Evolutionary conservation across 805 yeast genomes (phyloP).

Genomic region (Yarrowia phangngaensis): DNA sequence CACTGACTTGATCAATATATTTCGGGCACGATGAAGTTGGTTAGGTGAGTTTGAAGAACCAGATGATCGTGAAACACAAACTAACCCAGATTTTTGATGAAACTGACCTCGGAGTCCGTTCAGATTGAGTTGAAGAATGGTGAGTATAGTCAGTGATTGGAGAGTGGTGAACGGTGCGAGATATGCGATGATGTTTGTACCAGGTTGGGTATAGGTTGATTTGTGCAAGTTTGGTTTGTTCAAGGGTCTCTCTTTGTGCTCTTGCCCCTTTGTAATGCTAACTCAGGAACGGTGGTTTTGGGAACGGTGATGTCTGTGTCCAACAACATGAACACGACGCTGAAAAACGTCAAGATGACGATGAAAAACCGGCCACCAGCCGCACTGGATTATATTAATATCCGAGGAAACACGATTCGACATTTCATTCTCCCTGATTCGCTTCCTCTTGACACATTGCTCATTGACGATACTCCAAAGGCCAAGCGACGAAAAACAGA

Average conservation of each 20-base stretch:
- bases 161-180: neutral
- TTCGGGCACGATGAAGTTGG: neutral
- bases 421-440: constrained; percentile 82
- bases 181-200: neutral
- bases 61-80: neutral
- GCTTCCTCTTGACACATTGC: constrained; percentile 55
- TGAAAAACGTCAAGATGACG: constrained; percentile 76
- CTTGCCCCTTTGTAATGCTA: constrained; percentile 2
- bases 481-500: constrained; percentile 36
- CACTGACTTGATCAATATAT: too few relatives aligned
- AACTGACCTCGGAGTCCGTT: constrained; percentile 77
- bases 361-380: constrained; percentile 66
- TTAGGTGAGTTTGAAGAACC: too few relatives aligned
- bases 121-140: constrained; percentile 92
- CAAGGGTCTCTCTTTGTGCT: too few relatives aligned
- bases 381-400: constrained; percentile 68
- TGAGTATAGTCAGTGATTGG: constrained; percentile 27
- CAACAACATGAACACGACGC: constrained; percentile 84
- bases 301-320: constrained; percentile 83
- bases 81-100: constrained; percentile 62
- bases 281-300: constrained; percentile 56
- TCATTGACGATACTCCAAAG: constrained; percentile 46
- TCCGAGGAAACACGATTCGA: constrained; percentile 86
- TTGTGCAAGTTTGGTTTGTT: too few relatives aligned
- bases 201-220: too few relatives aligned